phyloP scores from a whole-genome alignment of 306 rosid species.

The Acacia crassicarpa region DNA sequence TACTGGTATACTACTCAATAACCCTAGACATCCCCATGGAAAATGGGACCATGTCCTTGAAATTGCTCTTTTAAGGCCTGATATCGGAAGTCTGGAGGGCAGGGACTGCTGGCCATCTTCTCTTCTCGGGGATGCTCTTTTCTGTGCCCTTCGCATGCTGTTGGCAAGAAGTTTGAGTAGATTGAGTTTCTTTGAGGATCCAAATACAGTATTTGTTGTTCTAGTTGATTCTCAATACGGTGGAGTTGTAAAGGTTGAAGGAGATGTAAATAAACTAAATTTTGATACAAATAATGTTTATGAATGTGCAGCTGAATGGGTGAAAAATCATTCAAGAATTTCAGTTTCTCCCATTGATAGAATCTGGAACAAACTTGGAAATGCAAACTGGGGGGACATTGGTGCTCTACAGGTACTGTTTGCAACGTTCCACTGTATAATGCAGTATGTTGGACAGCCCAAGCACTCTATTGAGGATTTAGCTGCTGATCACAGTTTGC shows the following conservation, averaged over 20 bases:
- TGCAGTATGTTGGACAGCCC: conserved; percentile 85
- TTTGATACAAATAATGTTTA: conserved; percentile 79
- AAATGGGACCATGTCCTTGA: conserved; percentile 93
- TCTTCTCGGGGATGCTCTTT: conserved; percentile 82
- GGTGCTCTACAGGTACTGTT: conserved; percentile 85
- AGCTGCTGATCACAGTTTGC: conserved; percentile 96
- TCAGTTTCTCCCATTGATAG: conserved; percentile 88
- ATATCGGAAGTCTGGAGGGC: conserved; percentile 62
- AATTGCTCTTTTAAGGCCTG: conserved; percentile 79
- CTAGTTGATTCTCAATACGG: conserved; percentile 88
- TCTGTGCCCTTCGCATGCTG: conserved; percentile 76
- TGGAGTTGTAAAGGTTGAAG: conserved; percentile 94
- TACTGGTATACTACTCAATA: conserved; percentile 76
- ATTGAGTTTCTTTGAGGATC: conserved; percentile 56
- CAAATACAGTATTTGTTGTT: conserved; percentile 74
- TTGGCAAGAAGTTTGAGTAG: conserved; percentile 86
- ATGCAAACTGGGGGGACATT: conserved; percentile 95
- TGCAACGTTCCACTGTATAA: conserved; percentile 87
- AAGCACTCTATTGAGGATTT: conserved; percentile 87
- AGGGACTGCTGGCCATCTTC: conserved; percentile 62
- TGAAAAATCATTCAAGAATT: conserved; percentile 71
- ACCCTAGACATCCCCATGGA: conserved; percentile 87
- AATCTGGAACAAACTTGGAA: conserved; percentile 96
- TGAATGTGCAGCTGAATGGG: conserved; percentile 95
- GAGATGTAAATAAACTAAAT: conserved; percentile 83